Evolutionary conservation across 2,329 filamentous ascomycete species (phyloP), one percentile per base, ranked within the genome.

Genomic region (Neopestalotiopsis rosae): DNA sequence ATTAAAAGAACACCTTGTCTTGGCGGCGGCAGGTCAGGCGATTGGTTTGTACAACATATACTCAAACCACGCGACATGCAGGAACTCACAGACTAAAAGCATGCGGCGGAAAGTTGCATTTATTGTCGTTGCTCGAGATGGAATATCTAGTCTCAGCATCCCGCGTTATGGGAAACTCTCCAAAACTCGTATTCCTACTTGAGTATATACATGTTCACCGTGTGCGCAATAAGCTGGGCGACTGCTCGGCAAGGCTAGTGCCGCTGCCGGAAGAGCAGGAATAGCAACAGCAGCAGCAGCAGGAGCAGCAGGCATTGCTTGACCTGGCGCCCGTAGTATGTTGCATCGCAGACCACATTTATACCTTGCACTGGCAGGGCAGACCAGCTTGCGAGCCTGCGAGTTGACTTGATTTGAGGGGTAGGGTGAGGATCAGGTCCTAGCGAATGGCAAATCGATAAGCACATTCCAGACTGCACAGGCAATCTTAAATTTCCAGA

Each of bases 21-120:
- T 66, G 63, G 45, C 49, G 14, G 52, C 63, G 63, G 63, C 17
- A 66, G 63, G 28, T 66, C 63, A 66, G 63, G 63, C 63, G 63
- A 66, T 66, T 66, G 63, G 63, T 45, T 32, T 56, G 63, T 40
- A 38, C 40, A 30, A 64, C 61, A 40, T 49, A 45, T 30, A 64
- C 40, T 49, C 20, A 13, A 52, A n/a, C 38, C 61, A 64, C 42
- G 49, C 49, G 63, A 66, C 34, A 65, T 57, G 63, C 63, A 66
- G 63, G 63, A 66, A 66, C 63, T 66, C 24, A 66, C 14, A 17
- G 45, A 24, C 62, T 24, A 66, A 49, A 49, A 20, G 45, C n/a
- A 57, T 57, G 49, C 49, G n/a, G 14, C 63, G 45, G 49, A 20
- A 57, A 28, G 20, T 20, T 49, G 42, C 62, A 28, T 20, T 52